Evolutionary conservation across 225 moss, liverwort and hornwort genomes (phyloP).

Genomic region (Physcomitrellopsis africana): DNA sequence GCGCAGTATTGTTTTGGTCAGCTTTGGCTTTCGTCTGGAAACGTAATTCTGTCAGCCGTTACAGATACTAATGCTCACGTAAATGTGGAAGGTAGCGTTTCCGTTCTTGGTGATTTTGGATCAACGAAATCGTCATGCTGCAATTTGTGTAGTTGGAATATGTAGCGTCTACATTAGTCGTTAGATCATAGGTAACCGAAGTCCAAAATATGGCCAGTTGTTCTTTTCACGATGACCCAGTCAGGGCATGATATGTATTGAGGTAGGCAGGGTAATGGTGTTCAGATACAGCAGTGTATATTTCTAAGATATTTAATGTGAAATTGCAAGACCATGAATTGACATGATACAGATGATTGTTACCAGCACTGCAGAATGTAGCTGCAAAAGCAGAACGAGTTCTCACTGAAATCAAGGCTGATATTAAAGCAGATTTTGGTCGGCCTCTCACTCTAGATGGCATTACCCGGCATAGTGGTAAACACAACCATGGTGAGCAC

Average conservation of each 20-base stretch:
- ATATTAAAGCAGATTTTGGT: constrained; percentile 83
- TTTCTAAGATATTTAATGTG: neutral
- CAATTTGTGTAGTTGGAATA: neutral
- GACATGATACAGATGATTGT: constrained; percentile 27
- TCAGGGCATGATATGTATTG: neutral
- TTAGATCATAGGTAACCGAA: constrained; percentile 31
- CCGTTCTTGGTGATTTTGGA: constrained; percentile 24
- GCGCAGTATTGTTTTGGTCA: neutral
- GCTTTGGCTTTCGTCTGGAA: neutral
- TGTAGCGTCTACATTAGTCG: neutral
- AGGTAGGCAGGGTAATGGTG: neutral
- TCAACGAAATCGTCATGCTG: constrained; percentile 8
- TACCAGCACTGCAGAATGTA: constrained; percentile 88
- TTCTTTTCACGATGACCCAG: neutral
- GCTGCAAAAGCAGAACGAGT: constrained; percentile 98
- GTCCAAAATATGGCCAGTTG: neutral
- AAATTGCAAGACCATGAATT: constrained; percentile 15
- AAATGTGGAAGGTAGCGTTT: constrained; percentile 1
- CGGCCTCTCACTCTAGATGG: constrained; percentile 60
- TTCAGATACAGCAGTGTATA: neutral
- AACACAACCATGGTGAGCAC: constrained; percentile 45
- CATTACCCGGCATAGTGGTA: constrained; percentile 46
- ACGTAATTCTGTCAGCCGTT: neutral
- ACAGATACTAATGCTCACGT: neutral
- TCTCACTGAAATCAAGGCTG: constrained; percentile 90